Evolutionary conservation across 2,329 filamentous ascomycete genomes (phyloP), one percentile per base, ranked within the genome.

Genomic region (Clarireedia monteithiana): DNA sequence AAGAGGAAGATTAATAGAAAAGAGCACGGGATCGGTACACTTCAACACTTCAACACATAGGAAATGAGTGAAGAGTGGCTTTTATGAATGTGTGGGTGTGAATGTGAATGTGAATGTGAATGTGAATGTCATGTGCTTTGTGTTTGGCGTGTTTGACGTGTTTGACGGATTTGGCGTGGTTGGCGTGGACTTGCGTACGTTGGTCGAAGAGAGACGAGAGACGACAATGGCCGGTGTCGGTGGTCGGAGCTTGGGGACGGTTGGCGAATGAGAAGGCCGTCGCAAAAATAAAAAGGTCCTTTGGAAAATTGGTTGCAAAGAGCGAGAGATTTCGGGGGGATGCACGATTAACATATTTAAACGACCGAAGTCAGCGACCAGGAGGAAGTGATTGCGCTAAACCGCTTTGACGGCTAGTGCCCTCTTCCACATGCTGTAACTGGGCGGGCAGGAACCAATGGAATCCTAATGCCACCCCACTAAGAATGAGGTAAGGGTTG

Each of bases 221-320:
- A 20, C 20, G 20, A 20, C 20, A 20, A 20, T 20, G 20, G 20
- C 20, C 20, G 20, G 20, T 20, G 38, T 38, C 3, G 40, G 14
- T 39, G 51, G 51, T 53, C 30, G 52, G 45, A 40, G 52, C 45
- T 54, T 34, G 36, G 1, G 24, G 5, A 15, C 15, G 7, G 24
- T 34, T 44, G 53, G 50, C 53, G 53, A 55, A 55, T 55, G 47
- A 50, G 53, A 55, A 46, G 53, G 46, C 38, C 24, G 39, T 50
- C 53, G 53, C 53, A 55, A 50, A 47, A 36, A 20, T 17, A 50
- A 24, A 23, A 27, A 23, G 24, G 39, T 20, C 42, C 42, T 45
- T 45, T 40, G 23, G 50, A 50, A 55, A 50, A 34, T 51, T 55
- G 39, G 39, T 50, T 55, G 53, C 53, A 55, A 47, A 55, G 53